Evolutionary conservation across 768 basidiomycete genomes (phyloP).

Genomic region (Crucibulum laeve): DNA sequence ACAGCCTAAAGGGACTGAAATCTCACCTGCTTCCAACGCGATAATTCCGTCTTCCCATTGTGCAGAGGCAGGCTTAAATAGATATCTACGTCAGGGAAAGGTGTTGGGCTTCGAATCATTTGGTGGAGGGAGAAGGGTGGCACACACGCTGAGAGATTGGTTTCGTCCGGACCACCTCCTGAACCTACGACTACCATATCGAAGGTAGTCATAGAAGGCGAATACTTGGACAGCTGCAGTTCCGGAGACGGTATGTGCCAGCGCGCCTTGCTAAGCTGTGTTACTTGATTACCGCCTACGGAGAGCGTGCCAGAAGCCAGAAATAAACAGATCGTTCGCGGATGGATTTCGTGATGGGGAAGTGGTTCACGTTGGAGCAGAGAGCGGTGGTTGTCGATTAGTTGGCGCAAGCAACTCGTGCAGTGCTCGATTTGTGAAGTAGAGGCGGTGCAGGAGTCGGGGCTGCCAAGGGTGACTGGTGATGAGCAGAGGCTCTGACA

Average conservation of each 20-base stretch:
- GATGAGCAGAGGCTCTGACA: too few species aligned
- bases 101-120: background rate
- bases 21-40: conserved; percentile 81
- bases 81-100: conserved; percentile 54
- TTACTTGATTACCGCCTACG: too few species aligned
- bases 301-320: too few species aligned
- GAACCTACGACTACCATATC: conserved; percentile 75
- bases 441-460: too few species aligned
- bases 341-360: too few species aligned
- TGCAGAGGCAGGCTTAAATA: conserved; percentile 66
- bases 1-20: conserved; percentile 9
- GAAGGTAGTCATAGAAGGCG: conserved; percentile 40
- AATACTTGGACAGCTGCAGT: background rate
- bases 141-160: conserved; percentile 80
- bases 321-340: too few species aligned
- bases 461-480: too few species aligned
- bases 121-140: background rate
- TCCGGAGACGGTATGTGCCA: background rate
- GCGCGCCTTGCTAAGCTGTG: background rate
- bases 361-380: too few species aligned
- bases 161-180: conserved; percentile 89
- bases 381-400: too few species aligned
- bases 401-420: too few species aligned
- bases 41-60: conserved; percentile 81
- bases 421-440: too few species aligned